These are phyloP conservation scores for Fraxinus ornus DNA, from an alignment of 305 asterid species.

Conservation along the genomic window DNA sequence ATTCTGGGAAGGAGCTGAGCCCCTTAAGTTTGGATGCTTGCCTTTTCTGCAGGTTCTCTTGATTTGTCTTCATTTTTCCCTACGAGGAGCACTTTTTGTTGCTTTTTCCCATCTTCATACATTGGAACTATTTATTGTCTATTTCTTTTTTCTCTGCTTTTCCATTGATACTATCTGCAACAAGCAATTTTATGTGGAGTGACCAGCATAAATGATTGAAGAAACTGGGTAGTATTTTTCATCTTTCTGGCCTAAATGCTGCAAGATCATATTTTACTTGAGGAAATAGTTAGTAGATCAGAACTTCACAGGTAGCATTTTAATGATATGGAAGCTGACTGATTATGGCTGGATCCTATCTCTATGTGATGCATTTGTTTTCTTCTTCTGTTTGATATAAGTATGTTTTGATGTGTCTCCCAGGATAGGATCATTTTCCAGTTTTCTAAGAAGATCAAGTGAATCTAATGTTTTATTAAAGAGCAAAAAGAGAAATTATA, in stretches of 20 bases:
- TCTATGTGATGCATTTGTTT: background rate
- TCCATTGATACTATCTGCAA: slow-evolving; percentile 2
- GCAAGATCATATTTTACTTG: background rate
- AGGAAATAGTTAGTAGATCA: background rate
- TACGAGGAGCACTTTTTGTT: background rate
- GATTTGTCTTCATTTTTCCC: slow-evolving; percentile 6
- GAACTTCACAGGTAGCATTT: background rate
- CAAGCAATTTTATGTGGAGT: slow-evolving; percentile 4
- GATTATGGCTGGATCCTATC: background rate
- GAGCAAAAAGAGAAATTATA: background rate
- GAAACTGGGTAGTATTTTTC: slow-evolving; percentile 1
- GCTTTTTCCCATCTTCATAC: background rate
- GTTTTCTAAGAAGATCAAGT: background rate
- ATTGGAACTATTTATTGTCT: background rate
- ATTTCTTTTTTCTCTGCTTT: background rate
- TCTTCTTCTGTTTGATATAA: background rate
- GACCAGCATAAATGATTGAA: slow-evolving; percentile 3
- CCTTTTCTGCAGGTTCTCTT: slow-evolving; percentile 51
- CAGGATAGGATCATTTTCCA: background rate
- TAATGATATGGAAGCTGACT: slow-evolving; percentile 1
- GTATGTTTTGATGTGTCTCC: background rate
- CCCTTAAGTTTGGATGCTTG: slow-evolving; percentile 49
- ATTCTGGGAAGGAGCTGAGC: slow-evolving; percentile 75
- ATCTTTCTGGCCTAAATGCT: background rate
- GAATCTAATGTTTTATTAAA: background rate